Evolutionary conservation across 495 filamentous ascomycete genomes (phyloP), one percentile per base, ranked within the genome.

Genomic region (Podospora tetraspora): DNA sequence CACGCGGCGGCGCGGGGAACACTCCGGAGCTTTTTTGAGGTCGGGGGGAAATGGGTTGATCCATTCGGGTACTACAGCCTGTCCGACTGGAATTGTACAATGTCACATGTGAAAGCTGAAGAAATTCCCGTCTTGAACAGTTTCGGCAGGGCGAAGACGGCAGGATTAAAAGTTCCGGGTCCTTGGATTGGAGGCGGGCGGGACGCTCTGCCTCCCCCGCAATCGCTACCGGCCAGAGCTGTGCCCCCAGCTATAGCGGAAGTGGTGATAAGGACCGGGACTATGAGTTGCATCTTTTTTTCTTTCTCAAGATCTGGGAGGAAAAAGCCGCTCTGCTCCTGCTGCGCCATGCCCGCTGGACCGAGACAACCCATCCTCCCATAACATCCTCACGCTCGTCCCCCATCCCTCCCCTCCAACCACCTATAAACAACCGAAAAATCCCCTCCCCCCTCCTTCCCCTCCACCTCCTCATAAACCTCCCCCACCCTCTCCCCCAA

Each of bases 391-490:
- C 57, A 24, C 37, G 16, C 63, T 1, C 4, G 30, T 25, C 19
- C 43, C 66, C 70, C 79, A 72, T 85, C 82, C 66, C 81, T 80
- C 11, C 83, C 84, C 12, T 81, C 84, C 32, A 95, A 66, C 82
- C 89, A 94, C 71, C 89, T 86, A 73, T 95, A 96, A 0, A 96
- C 87, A 24, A 95, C 90, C 2, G 90, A 93, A 75, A 96, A 96
- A 75, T 97, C 93, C 71, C 89, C 88, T 1, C 90, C 89, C 59
- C 85, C 68, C 22, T 90, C 84, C 59, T 83, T 79, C 67, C 88
- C 80, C 29, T 89, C 86, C 12, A 80, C 81, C 9, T 81, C 81
- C 63, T 87, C 86, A 67, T 96, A 97, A 3, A 95, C 88, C 22
- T 87, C 83, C 25, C 78, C 82, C 0, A 91, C 90, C 72, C 80